phyloP scores from a whole-genome alignment of 1,284 basidiomycete species.

The Xerocomus nothofagi region DNA sequence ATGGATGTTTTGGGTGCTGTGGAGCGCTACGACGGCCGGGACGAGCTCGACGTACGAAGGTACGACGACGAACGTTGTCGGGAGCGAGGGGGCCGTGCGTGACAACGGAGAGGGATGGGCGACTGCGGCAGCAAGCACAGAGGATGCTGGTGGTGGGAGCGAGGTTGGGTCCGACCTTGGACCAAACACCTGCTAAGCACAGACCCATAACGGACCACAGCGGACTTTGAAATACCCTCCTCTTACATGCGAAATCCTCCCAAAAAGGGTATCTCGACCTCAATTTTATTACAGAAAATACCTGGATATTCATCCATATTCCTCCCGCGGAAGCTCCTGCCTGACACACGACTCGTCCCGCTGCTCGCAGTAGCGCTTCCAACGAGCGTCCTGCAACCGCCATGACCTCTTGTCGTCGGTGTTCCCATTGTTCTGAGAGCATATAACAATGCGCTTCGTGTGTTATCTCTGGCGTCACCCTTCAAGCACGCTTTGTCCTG shows the following conservation, averaged over 20 bases:
- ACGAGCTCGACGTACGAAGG: slow-evolving; percentile 19
- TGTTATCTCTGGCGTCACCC: slow-evolving; percentile 1
- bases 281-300: slow-evolving; percentile 30
- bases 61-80: slow-evolving; percentile 10
- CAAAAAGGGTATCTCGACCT: slow-evolving; percentile 10
- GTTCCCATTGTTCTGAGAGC: background rate
- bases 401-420: background rate
- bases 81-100: slow-evolving; percentile 22
- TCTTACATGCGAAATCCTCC: slow-evolving; percentile 19
- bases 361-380: background rate
- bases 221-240: slow-evolving; percentile 31
- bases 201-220: slow-evolving; percentile 37
- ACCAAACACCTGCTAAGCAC: slow-evolving; percentile 41
- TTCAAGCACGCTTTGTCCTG: slow-evolving; percentile 19
- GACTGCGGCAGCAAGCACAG: slow-evolving; percentile 28
- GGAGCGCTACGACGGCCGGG: slow-evolving; percentile 19
- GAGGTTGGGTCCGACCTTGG: slow-evolving; percentile 42
- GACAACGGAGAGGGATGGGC: slow-evolving; percentile 20
- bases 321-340: slow-evolving; percentile 13
- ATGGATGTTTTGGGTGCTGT: slow-evolving; percentile 31
- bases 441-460: background rate
- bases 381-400: background rate
- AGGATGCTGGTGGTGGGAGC: slow-evolving; percentile 43
- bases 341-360: background rate
- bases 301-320: background rate